Percentiles rank a stretch among this genome's conserved stretches.
Conservation (phyloP, 371 early-diverging fungal genomes). For the Apophysomyces ossiformis region DNA sequence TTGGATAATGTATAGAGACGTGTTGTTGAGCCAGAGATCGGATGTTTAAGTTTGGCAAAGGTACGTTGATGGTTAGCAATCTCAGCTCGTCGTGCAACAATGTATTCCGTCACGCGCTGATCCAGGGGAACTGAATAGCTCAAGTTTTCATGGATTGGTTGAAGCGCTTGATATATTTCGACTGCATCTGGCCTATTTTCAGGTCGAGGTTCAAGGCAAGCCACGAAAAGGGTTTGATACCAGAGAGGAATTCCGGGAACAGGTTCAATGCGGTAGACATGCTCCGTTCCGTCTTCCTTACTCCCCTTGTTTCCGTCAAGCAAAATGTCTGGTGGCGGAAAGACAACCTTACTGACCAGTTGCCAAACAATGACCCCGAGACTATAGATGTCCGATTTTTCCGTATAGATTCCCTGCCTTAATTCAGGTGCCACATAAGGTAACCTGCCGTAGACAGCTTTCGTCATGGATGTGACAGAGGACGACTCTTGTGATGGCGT, state of each 20-base stretch:
- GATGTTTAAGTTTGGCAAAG: slow-evolving; percentile 40
- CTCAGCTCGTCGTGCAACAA: slow-evolving; percentile 47
- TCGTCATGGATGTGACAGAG: slow-evolving; percentile 46
- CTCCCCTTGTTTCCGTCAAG: slow-evolving; percentile 16
- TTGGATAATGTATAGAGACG: slow-evolving; percentile 51
- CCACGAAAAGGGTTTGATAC: slow-evolving; percentile 43
- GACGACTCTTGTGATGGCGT: slow-evolving; percentile 47
- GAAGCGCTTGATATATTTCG: slow-evolving; percentile 43
- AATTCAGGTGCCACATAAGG: slow-evolving; percentile 58
- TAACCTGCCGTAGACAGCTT: slow-evolving; percentile 51
- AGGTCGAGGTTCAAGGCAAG: slow-evolving; percentile 45
- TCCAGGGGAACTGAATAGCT: slow-evolving; percentile 41
- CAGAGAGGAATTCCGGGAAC: slow-evolving; percentile 48
- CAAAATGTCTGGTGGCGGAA: slow-evolving; percentile 52
- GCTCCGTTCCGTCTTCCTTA: slow-evolving; percentile 22
- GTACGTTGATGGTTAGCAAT: slow-evolving; percentile 46
- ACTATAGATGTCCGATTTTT: slow-evolving; percentile 54
- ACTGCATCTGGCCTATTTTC: slow-evolving; percentile 47
- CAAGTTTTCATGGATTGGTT: slow-evolving; percentile 38
- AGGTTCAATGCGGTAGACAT: slow-evolving; percentile 46
- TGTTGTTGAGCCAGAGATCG: slow-evolving; percentile 37
- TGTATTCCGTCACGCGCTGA: slow-evolving; percentile 41
- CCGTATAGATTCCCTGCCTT: slow-evolving; percentile 47
- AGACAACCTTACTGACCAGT: slow-evolving; percentile 53
- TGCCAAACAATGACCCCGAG: slow-evolving; percentile 56